Evolutionary conservation across 1,284 basidiomycete genomes (phyloP).

Genomic region (Caloboletus inedulis): DNA sequence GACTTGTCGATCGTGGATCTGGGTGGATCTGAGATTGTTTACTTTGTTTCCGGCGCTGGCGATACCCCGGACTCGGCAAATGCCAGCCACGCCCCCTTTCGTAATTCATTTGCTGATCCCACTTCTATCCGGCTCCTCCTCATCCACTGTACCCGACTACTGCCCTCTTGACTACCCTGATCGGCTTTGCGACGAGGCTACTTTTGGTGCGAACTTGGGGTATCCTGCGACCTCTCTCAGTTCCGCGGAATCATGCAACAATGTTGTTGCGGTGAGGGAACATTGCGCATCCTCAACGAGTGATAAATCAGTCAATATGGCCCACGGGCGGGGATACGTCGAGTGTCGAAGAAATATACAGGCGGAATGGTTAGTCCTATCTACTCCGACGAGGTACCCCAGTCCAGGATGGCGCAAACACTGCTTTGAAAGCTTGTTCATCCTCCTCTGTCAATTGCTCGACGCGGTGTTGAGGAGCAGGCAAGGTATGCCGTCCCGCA

Average conservation of each 20-base stretch:
- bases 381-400: background rate
- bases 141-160: too few relatives aligned
- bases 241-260: too few relatives aligned
- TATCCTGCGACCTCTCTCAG: too few relatives aligned
- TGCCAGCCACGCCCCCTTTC: constrained; percentile 18
- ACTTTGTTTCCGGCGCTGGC: constrained; percentile 32
- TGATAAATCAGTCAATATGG: too few relatives aligned
- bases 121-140: too few relatives aligned
- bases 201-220: too few relatives aligned
- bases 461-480: background rate
- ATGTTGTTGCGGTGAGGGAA: too few relatives aligned
- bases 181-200: too few relatives aligned
- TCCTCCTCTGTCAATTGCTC: background rate
- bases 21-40: constrained; percentile 33
- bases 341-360: background rate
- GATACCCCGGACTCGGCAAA: constrained; percentile 32
- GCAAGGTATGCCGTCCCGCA: constrained; percentile 12
- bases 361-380: background rate
- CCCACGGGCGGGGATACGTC: background rate
- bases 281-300: too few relatives aligned
- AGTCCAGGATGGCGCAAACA: background rate
- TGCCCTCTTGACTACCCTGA: too few relatives aligned
- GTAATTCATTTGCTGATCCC: constrained; percentile 10
- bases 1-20: constrained; percentile 19
- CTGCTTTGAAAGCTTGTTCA: background rate